phyloP scores from a whole-genome alignment of 768 basidiomycete genomes.

The Phallus indusiatus region DNA sequence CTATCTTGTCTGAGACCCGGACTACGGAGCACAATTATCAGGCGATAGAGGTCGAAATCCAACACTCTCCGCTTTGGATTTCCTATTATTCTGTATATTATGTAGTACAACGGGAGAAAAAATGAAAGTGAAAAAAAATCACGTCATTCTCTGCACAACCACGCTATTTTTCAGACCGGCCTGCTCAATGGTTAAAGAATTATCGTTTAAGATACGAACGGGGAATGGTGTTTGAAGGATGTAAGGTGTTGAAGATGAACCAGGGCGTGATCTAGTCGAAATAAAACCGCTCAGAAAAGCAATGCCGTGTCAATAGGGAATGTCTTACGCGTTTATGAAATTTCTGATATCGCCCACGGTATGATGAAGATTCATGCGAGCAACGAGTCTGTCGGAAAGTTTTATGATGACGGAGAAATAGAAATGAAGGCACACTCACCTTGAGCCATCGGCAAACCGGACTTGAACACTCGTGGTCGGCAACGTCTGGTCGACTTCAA shows the following conservation, averaged over 20 bases:
- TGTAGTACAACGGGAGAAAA: no score
- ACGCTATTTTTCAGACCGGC: conserved; percentile 76
- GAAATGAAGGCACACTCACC: conserved; percentile 32
- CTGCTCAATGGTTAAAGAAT: conserved; percentile 53
- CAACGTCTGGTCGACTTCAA: conserved; percentile 72
- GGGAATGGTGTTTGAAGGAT: conserved; percentile 88
- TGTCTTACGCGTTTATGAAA: conserved; percentile 80
- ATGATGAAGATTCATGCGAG: conserved; percentile 84
- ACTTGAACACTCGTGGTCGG: conserved; percentile 90
- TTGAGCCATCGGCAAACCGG: conserved; percentile 81
- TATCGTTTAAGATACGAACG: conserved; percentile 58
- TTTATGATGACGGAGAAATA: not conserved
- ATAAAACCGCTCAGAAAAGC: not conserved
- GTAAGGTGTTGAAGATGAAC: conserved; percentile 52
- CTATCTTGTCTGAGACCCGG: no score
- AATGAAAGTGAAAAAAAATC: not conserved
- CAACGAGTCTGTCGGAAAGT: conserved; percentile 47
- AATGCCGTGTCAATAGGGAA: not conserved
- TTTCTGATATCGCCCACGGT: conserved; percentile 76
- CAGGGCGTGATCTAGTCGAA: conserved; percentile 63
- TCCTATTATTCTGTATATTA: no score
- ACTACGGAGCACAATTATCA: no score
- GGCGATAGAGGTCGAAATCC: no score
- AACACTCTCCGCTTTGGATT: no score
- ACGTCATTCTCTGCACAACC: conserved; percentile 72